A percentile compares a stretch with the other conserved stretches of the same genome.
Conservation (phyloP, 2,329 filamentous ascomycete species). For the Atkinsonella texensis region DNA sequence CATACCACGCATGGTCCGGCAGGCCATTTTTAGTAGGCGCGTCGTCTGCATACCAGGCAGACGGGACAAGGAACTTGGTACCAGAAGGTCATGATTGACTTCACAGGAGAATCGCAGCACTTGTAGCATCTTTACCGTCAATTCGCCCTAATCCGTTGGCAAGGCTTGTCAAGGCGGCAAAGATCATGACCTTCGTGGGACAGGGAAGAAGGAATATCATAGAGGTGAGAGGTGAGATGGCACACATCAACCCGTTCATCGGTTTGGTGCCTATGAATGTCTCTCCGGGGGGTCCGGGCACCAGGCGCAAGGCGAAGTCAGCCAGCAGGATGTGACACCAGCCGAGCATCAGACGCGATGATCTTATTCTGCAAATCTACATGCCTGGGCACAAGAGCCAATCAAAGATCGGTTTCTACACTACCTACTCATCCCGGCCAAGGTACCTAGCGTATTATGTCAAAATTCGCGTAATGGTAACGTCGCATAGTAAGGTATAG, state of each 20-base stretch:
- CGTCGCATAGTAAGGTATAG: too few relatives aligned
- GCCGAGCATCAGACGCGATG: not conserved
- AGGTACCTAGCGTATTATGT: too few relatives aligned
- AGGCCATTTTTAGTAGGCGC: too few relatives aligned
- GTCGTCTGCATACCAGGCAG: not conserved
- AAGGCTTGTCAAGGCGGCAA: too few relatives aligned
- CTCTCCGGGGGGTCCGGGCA: not conserved
- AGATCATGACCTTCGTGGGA: not conserved
- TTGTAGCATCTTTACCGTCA: too few relatives aligned
- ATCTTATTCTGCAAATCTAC: not conserved
- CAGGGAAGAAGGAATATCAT: too few relatives aligned
- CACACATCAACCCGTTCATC: not conserved
- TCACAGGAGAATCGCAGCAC: too few relatives aligned
- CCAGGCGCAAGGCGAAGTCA: not conserved
- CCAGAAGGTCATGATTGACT: not conserved
- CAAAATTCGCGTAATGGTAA: too few relatives aligned
- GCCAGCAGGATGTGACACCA: not conserved
- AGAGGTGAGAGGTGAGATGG: not conserved
- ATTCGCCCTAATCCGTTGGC: too few relatives aligned
- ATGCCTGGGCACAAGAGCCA: not conserved
- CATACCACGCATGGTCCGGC: too few relatives aligned
- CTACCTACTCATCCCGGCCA: too few relatives aligned
- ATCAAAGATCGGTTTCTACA: too few relatives aligned
- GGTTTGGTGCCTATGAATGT: not conserved
- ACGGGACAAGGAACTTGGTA: not conserved